phyloP scores from a whole-genome alignment of 2,329 filamentous ascomycete species.

The Geoglossum cookeanum region DNA sequence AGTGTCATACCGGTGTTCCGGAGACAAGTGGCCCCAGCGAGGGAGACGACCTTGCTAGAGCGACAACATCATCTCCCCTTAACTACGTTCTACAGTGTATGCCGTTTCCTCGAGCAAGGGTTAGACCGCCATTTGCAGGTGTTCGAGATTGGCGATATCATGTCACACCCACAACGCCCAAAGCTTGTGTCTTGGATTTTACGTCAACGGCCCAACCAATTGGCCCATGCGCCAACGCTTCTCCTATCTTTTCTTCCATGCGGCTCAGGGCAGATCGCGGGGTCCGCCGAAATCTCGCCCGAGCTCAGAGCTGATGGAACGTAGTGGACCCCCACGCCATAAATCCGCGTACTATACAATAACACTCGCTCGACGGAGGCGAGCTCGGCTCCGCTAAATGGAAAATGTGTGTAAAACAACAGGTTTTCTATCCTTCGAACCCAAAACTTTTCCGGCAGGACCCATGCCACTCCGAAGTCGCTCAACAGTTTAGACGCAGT shows the following conservation, averaged over 20 bases:
- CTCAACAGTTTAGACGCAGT: background rate
- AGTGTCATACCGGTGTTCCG: background rate
- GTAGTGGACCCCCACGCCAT: too few species aligned
- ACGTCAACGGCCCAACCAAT: background rate
- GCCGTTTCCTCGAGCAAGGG: background rate
- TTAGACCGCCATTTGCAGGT: slow-evolving; percentile 1
- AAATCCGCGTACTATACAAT: too few species aligned
- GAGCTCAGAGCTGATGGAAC: too few species aligned
- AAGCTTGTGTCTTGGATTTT: background rate
- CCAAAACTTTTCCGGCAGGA: background rate
- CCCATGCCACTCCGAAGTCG: background rate
- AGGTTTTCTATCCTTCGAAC: background rate
- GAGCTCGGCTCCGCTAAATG: background rate
- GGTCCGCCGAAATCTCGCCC: background rate
- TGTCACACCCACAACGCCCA: background rate
- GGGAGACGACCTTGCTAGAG: background rate
- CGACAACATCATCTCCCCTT: too few species aligned
- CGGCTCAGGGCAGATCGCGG: background rate
- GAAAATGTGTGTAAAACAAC: background rate
- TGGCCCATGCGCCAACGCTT: background rate
- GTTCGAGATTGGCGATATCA: slow-evolving; percentile 1
- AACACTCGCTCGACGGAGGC: too few species aligned
- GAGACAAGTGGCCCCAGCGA: background rate
- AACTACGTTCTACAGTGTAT: too few species aligned
- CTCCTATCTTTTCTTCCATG: background rate